Evolutionary conservation across 2,329 filamentous ascomycete genomes (phyloP).

Genomic region (Fusarium odoratissimum): DNA sequence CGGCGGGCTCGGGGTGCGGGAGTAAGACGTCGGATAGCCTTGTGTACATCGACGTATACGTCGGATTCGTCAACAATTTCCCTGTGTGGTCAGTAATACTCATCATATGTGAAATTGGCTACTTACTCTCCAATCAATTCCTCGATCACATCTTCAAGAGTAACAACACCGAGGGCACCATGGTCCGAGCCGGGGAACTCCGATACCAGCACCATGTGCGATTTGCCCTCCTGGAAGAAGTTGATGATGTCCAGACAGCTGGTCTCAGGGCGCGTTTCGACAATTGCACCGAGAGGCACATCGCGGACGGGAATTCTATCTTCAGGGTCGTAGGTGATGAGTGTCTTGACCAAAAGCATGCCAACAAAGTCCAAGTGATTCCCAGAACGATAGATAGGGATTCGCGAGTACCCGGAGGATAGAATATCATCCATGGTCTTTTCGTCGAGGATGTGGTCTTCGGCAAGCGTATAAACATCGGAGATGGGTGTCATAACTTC

Average conservation of each 20-base stretch:
- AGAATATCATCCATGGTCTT: constrained; percentile 94
- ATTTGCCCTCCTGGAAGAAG: constrained; percentile 99
- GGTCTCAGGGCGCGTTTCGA: constrained; percentile 93
- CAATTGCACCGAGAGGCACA: constrained; percentile 91
- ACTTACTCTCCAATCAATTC: constrained; percentile 96
- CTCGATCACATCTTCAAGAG: constrained; percentile 97
- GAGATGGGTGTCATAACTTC: constrained; percentile 99
- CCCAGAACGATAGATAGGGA: constrained; percentile 90
- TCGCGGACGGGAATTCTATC: constrained; percentile 88
- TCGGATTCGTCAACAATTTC: constrained; percentile 99
- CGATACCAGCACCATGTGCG: constrained; percentile 97
- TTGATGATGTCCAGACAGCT: constrained; percentile 99
- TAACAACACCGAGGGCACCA: constrained; percentile 92
- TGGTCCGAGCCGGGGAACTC: constrained; percentile 89
- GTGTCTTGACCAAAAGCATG: constrained; percentile 97
- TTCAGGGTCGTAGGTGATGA: constrained; percentile 98
- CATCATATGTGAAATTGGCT: not conserved
- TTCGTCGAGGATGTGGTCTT: constrained; percentile 92
- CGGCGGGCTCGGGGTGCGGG: constrained; percentile 83
- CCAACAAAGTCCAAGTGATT: constrained; percentile 91
- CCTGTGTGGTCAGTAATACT: constrained; percentile 57
- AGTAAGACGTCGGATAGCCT: constrained; percentile 89
- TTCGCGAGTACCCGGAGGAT: constrained; percentile 93
- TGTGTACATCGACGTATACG: constrained; percentile 98
- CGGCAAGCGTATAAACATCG: constrained; percentile 96